Percentiles rank a stretch among this genome's conserved stretches.
These are phyloP conservation scores for Malus orientalis DNA, from an alignment of 306 rosid species.

Conservation along the genomic window DNA sequence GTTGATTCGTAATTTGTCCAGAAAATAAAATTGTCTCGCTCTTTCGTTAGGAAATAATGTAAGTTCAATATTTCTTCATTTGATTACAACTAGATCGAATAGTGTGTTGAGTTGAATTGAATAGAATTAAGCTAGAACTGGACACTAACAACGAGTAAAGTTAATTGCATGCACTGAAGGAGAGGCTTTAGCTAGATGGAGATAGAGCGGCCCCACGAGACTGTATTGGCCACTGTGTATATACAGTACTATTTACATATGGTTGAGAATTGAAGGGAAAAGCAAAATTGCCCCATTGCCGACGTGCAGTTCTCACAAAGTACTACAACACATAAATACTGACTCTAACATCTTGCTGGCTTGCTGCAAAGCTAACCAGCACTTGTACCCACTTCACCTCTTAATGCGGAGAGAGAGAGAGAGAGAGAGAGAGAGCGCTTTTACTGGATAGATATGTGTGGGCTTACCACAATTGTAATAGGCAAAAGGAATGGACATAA, in stretches of 20 bases:
- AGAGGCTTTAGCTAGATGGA: not conserved
- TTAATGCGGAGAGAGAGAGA: no score
- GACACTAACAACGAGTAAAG: not conserved
- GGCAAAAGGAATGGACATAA: not conserved
- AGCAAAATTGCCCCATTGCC: not conserved
- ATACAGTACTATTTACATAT: not conserved
- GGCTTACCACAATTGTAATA: not conserved
- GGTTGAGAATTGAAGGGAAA: not conserved
- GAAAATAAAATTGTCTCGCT: no score
- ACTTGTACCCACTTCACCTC: not conserved
- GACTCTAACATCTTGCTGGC: not conserved
- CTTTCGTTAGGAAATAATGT: no score
- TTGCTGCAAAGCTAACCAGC: not conserved
- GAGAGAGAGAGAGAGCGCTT: not conserved
- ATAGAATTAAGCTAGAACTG: not conserved
- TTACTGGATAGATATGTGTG: not conserved
- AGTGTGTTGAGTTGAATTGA: not conserved
- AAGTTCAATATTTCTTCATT: not conserved
- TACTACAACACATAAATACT: not conserved
- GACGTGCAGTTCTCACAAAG: not conserved
- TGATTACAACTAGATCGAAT: not conserved
- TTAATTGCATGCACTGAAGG: not conserved
- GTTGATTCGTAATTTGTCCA: not conserved
- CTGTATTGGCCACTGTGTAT: not conserved
- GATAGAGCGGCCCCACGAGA: not conserved